A percentile compares a stretch with the other conserved stretches of the same genome.
Conservation (phyloP, 495 filamentous ascomycete species). For the Xylaria nigripes region DNA sequence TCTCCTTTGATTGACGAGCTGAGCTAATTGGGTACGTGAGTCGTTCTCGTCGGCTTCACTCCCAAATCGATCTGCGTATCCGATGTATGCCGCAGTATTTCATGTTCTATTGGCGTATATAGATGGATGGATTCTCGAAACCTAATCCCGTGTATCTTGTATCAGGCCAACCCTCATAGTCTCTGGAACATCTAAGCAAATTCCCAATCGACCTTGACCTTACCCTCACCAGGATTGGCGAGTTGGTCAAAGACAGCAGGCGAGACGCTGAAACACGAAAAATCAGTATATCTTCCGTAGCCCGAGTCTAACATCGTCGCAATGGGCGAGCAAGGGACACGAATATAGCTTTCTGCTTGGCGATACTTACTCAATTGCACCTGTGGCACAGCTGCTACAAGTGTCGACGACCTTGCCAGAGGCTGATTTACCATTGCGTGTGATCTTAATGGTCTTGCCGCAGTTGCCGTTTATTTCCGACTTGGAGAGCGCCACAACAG, state of each 20-base stretch:
- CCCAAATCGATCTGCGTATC: not conserved
- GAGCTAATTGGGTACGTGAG: no score
- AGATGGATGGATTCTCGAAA: no score
- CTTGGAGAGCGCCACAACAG: slow-evolving; percentile 37
- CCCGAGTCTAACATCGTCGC: no score
- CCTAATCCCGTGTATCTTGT: no score
- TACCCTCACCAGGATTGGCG: slow-evolving; percentile 23
- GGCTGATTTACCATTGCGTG: slow-evolving; percentile 43
- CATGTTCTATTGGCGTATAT: no score
- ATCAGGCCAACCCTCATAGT: no score
- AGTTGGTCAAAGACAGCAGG: slow-evolving; percentile 37
- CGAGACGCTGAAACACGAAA: slow-evolving; percentile 21
- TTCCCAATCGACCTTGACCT: slow-evolving; percentile 32
- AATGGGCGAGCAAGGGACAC: no score
- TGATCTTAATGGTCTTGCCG: slow-evolving; percentile 54
- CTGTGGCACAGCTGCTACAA: slow-evolving; percentile 56
- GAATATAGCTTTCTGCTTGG: no score
- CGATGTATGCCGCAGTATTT: no score
- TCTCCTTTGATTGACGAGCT: no score
- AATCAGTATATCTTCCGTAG: not conserved
- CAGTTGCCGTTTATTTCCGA: slow-evolving; percentile 39
- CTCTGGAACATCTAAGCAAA: slow-evolving; percentile 8
- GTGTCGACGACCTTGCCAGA: slow-evolving; percentile 60
- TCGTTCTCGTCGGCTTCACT: no score
- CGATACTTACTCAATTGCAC: slow-evolving; percentile 31